Percentiles rank a stretch among this genome's conserved stretches.
Evolutionary conservation across 2,329 filamentous ascomycete genomes (phyloP).

Genomic region (Diaporthe ampelina): DNA sequence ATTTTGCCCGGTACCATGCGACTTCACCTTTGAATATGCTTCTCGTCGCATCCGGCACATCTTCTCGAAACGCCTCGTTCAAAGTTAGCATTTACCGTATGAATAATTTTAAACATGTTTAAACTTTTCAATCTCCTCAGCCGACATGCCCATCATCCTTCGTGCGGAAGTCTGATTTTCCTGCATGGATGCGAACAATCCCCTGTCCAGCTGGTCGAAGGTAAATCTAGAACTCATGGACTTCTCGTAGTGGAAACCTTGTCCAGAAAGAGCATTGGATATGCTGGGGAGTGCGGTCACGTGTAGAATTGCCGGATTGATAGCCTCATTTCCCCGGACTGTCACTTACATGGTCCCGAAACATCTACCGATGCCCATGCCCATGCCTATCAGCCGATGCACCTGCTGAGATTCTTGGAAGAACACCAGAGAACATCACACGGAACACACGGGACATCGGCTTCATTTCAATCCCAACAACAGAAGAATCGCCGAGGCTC

Average conservation of each 20-base stretch:
- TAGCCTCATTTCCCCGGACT: background rate
- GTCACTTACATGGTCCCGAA: background rate
- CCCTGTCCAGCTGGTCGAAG: background rate
- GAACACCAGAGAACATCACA: background rate
- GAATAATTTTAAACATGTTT: background rate
- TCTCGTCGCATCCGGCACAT: background rate
- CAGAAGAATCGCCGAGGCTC: conserved; percentile 2
- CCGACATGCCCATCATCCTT: background rate
- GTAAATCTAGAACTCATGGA: too few species aligned
- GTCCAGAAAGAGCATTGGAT: too few species aligned
- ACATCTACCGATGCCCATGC: background rate
- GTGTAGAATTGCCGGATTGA: background rate
- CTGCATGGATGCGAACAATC: background rate
- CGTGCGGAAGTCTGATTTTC: background rate
- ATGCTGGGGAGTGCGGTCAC: too few species aligned
- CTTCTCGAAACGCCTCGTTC: background rate
- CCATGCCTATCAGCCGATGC: background rate
- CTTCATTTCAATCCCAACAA: background rate
- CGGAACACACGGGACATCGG: background rate
- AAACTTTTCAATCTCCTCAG: background rate
- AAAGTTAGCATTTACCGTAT: background rate
- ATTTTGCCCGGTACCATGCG: background rate
- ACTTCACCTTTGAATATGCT: background rate
- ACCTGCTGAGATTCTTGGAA: background rate
- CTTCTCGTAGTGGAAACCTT: background rate